Evolutionary conservation across 139 green algal genomes (phyloP), one percentile per base, ranked within the genome.

Genomic region (Chlamydomonas eustigma): DNA sequence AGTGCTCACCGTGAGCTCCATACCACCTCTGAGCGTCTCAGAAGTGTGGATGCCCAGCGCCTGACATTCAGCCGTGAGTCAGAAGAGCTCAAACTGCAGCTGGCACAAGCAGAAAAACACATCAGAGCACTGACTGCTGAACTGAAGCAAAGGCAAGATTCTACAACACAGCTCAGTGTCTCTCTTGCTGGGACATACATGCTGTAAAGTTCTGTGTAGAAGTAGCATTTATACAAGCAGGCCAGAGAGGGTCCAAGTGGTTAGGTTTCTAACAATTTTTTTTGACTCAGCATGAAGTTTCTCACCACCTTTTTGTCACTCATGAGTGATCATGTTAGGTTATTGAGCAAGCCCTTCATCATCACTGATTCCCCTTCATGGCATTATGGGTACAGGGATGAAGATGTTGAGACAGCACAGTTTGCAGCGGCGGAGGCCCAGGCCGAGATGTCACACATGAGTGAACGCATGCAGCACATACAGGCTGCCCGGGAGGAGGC

Each of bases 361-460:
- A n/a, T n/a, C n/a, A n/a, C n/a, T n/a, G n/a, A n/a, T n/a, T n/a
- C n/a, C n/a, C n/a, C n/a, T n/a, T n/a, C n/a, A n/a, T n/a, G n/a
- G n/a, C n/a, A n/a, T n/a, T n/a, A n/a, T n/a, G n/a, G n/a, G 31
- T 31, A n/a, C 73, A 86, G 81, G 73, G 77, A 86, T 25, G 81
- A 86, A 6, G 81, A 86, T 22, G 68, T 86, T 36, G 77, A 80
- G 8, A 78, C 77, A 4, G 50, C 65, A 6, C 81, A 83, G 58
- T 86, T 86, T 44, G 33, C 44, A 0, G 25, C 36, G 0, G 65
- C 51, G 2, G 35, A 64, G n/a, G 44, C 64, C 22, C 44, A 51
- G 31, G 37, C 71, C 34, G 39, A 73, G 44, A 22, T 73, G 12
- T 24, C 69, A 64, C 6, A 75, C 36, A 36, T 79, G 22, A 22